A percentile compares a stretch with the other conserved stretches of the same genome.
Conservation (phyloP, 2,329 filamentous ascomycete genomes). For the Claviceps purpurea region DNA sequence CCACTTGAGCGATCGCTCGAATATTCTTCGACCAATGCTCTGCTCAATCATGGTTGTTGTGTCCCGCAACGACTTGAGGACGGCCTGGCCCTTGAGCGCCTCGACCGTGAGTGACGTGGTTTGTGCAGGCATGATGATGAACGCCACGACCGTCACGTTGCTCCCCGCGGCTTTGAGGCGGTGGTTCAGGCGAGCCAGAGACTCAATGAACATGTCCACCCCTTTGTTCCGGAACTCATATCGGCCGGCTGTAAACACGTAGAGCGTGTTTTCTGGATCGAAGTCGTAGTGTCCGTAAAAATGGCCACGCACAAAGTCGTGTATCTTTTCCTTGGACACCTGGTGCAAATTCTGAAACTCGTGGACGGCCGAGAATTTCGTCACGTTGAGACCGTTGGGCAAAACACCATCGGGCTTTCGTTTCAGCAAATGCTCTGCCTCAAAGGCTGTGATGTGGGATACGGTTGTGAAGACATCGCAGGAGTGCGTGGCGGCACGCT, state of each 20-base stretch:
- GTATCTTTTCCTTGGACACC: constrained; percentile 93
- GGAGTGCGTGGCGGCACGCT: constrained; percentile 80
- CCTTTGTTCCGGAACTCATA: constrained; percentile 99
- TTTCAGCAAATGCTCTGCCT: constrained; percentile 94
- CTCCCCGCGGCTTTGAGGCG: constrained; percentile 72
- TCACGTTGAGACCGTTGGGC: constrained; percentile 94
- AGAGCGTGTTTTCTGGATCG: constrained; percentile 89
- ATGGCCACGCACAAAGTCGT: constrained; percentile 93
- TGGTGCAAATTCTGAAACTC: constrained; percentile 98
- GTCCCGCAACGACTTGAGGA: constrained; percentile 90
- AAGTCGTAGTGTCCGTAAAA: constrained; percentile 99
- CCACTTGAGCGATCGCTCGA: constrained; percentile 89
- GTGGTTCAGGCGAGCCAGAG: constrained; percentile 86
- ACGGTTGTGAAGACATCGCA: constrained; percentile 98
- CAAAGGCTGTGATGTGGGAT: constrained; percentile 95
- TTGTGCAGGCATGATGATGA: constrained; percentile 97
- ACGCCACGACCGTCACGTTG: constrained; percentile 89
- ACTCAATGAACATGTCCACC: constrained; percentile 99
- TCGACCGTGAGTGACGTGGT: constrained; percentile 92
- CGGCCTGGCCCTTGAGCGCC: constrained; percentile 88
- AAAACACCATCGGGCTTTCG: constrained; percentile 93
- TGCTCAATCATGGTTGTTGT: constrained; percentile 87
- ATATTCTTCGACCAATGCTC: constrained; percentile 84
- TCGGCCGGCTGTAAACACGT: constrained; percentile 91
- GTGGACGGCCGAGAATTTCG: constrained; percentile 92